Conservation (phyloP, 192 early-diverging fungal genomes). For the Thamnidium elegans region DNA sequence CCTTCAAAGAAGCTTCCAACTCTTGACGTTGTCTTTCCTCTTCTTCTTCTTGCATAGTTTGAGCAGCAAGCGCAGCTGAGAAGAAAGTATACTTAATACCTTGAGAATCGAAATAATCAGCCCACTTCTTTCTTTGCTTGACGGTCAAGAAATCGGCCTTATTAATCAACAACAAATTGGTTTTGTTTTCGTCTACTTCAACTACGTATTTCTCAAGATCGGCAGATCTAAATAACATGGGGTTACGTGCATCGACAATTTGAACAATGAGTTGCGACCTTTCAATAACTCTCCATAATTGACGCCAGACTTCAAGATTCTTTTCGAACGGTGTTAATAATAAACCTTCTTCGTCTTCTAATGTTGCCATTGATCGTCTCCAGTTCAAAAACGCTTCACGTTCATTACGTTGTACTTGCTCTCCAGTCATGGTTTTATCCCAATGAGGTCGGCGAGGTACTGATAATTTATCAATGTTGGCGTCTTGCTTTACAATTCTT, state of each 20-base stretch:
- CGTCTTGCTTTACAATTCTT: slow-evolving; percentile 72
- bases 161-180: slow-evolving; percentile 90
- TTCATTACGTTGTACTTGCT: slow-evolving; percentile 78
- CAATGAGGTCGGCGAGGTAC: slow-evolving; percentile 89
- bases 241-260: slow-evolving; percentile 98
- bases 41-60: slow-evolving; percentile 72
- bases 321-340: slow-evolving; percentile 97
- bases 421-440: slow-evolving; percentile 79
- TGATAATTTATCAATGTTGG: slow-evolving; percentile 70
- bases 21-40: slow-evolving; percentile 46
- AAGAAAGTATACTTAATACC: slow-evolving; percentile 91
- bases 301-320: slow-evolving; percentile 98
- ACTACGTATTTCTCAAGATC: slow-evolving; percentile 91
- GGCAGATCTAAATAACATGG: slow-evolving; percentile 82
- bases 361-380: slow-evolving; percentile 81
- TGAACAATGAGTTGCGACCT: slow-evolving; percentile 94
- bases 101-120: slow-evolving; percentile 80
- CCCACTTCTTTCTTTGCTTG: slow-evolving; percentile 81
- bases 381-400: slow-evolving; percentile 88
- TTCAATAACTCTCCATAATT: slow-evolving; percentile 99
- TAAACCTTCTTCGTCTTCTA: slow-evolving; percentile 92
- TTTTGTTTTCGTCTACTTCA: slow-evolving; percentile 85
- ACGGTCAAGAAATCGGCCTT: slow-evolving; percentile 97
- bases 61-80: slow-evolving; percentile 83
- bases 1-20: slow-evolving; percentile 29